Base-by-base conservation (phyloP, 2,329 filamentous ascomycete genomes). In the Malbranchea cinnamomea region DNA sequence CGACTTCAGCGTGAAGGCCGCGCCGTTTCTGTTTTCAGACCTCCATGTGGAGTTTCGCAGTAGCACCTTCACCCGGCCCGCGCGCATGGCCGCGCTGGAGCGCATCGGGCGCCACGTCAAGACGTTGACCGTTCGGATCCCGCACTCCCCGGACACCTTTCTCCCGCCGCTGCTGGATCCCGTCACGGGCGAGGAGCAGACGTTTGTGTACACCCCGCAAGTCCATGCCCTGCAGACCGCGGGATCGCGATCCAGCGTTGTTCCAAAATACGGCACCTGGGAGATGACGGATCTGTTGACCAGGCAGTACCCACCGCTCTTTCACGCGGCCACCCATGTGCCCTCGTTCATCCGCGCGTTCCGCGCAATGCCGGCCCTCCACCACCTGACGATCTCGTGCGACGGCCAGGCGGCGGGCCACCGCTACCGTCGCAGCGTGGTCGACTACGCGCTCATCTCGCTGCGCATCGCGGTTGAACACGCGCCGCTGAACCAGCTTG, bases 391-490 rank as follows among this genome's bases (percentile, higher is more conserved):
- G 28, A 68, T 92, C 47, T 74, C 71, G 37, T 89, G 81, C 42
- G 79, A 80, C 4, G 77, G 73, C 21, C 78, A 84, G 51, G 63
- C 74, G 35, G 61, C 72, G 10, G 59, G 65, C 21, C 74, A 82
- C 49, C 65, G 77, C 25, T 82, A 84, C 48, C 69, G 82, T 21
- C 70, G 81, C 27, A 75, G 74, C 51, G 73, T 77, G 28, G 80
- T 92, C 36, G 84, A 92, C 62, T 92, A 89, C 48, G 82, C 82
- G 3, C 71, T 93, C 37, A 83, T 91, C 49, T 89, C 81, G 40
- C 59, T 92, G 32, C 77, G 83, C 39, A 83, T 92, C 39, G 78
- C 84, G 8, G 57, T 91, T 17, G 84, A 92, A 58, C 69, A 76
- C 31, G 71, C 75, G 6, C 70, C 74, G 1, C 57, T 89, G 28